phyloP scores from a whole-genome alignment of 192 early-diverging fungal species.

The Kickxella alabastrina region DNA sequence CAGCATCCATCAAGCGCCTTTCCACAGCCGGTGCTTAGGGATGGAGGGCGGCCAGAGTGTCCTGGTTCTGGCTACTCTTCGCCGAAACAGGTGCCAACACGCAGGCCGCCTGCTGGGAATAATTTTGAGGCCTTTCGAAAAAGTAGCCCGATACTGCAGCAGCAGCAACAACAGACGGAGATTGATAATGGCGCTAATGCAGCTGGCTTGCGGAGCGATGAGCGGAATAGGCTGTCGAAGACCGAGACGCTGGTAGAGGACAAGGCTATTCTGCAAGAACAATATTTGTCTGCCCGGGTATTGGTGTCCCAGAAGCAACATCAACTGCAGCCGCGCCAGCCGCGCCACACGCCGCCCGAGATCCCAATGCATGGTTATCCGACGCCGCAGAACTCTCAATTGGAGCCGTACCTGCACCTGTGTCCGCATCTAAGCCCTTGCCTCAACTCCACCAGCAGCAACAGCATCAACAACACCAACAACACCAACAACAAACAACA shows the following conservation, averaged over 20 bases:
- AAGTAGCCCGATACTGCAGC: slow-evolving; percentile 4
- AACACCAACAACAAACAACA: neutral
- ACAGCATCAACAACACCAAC: neutral
- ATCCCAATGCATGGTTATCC: no score
- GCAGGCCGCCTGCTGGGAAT: slow-evolving; percentile 19
- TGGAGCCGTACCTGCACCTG: no score
- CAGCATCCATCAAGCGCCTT: neutral
- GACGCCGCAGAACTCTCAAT: no score
- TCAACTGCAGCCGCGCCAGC: neutral
- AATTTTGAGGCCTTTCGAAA: slow-evolving; percentile 30
- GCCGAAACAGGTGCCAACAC: slow-evolving; percentile 21
- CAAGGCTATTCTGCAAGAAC: slow-evolving; percentile 18
- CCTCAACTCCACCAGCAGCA: slow-evolving; percentile 1
- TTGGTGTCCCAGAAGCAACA: slow-evolving; percentile 12
- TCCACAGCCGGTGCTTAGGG: neutral
- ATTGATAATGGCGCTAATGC: neutral
- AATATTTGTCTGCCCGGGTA: slow-evolving; percentile 11
- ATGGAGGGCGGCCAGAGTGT: slow-evolving; percentile 8
- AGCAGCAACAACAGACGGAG: no score
- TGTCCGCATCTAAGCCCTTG: no score
- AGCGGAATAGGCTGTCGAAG: slow-evolving; percentile 4
- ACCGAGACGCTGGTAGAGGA: slow-evolving; percentile 10
- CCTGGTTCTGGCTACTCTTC: slow-evolving; percentile 13
- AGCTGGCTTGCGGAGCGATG: neutral
- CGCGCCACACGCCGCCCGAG: no score